Conservation (phyloP, 2,329 filamentous ascomycete genomes). For the Cladophialophora exuberans region DNA sequence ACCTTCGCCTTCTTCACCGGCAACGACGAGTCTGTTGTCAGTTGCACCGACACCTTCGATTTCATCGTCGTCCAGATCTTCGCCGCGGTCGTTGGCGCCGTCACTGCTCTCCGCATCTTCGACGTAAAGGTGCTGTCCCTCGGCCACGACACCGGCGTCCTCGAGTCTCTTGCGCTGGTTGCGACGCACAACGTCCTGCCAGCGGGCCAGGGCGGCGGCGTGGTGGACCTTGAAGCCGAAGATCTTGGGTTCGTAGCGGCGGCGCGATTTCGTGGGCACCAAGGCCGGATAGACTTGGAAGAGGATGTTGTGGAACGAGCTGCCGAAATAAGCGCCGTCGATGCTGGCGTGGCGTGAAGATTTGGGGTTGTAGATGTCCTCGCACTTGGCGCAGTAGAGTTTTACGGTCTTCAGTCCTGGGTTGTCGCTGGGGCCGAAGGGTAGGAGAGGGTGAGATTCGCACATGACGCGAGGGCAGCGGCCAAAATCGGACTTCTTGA, state of each 20-base stretch:
- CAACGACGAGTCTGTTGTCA: background rate
- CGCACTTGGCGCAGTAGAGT: constrained; percentile 94
- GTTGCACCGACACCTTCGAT: constrained; percentile 4
- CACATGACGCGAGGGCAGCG: constrained; percentile 98
- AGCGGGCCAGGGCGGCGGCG: constrained; percentile 81
- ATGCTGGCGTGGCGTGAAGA: constrained; percentile 93
- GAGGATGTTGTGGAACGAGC: constrained; percentile 97
- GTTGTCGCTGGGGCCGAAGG: constrained; percentile 90
- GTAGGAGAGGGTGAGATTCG: constrained; percentile 87
- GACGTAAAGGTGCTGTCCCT: constrained; percentile 28
- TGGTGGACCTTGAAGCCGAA: constrained; percentile 97
- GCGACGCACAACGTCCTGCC: constrained; percentile 82
- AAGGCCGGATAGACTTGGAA: constrained; percentile 97
- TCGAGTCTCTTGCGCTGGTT: constrained; percentile 80
- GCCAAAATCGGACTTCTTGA: constrained; percentile 96
- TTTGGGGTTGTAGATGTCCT: constrained; percentile 99
- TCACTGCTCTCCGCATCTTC: constrained; percentile 33
- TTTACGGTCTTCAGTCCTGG: constrained; percentile 89
- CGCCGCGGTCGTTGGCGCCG: constrained; percentile 18
- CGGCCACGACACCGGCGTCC: constrained; percentile 64
- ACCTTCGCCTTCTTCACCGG: constrained; percentile 7
- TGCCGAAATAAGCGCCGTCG: constrained; percentile 97
- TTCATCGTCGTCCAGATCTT: constrained; percentile 19
- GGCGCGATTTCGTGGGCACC: constrained; percentile 80
- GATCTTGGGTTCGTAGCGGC: constrained; percentile 85